phyloP scores from a whole-genome alignment of 148 eudicot genomes.

The Nyssa sinensis region DNA sequence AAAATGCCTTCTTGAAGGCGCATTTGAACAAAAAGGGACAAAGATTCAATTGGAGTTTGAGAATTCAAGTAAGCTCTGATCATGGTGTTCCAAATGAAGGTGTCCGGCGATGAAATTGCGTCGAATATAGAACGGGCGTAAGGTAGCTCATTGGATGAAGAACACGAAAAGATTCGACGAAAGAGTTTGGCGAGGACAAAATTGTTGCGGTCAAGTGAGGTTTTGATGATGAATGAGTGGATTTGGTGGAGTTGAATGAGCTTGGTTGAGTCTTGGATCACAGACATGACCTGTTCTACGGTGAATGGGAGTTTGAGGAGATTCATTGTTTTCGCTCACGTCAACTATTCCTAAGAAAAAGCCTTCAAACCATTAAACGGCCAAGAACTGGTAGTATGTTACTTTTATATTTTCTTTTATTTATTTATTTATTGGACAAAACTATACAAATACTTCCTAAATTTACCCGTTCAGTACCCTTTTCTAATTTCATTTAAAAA shows the following conservation, averaged over 20 bases:
- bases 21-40: conserved; percentile 15
- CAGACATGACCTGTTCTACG: conserved; percentile 13
- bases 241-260: conserved; percentile 12
- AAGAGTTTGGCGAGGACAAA: conserved; percentile 18
- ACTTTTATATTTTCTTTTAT: too few species aligned
- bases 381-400: too few species aligned
- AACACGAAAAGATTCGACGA: background rate
- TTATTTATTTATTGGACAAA: too few species aligned
- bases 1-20: conserved; percentile 2
- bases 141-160: background rate
- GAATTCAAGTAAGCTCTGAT: conserved; percentile 21
- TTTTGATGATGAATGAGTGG: conserved; percentile 18
- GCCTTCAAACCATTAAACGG: too few species aligned
- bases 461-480: too few species aligned
- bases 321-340: too few species aligned
- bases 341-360: too few species aligned
- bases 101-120: conserved; percentile 16
- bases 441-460: too few species aligned
- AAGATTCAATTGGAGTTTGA: background rate
- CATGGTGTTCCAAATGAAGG: conserved; percentile 17
- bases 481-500: too few species aligned
- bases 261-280: conserved; percentile 11
- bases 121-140: conserved; percentile 17
- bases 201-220: conserved; percentile 15
- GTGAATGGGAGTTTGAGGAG: background rate